Base-by-base conservation (phyloP, 192 early-diverging fungal genomes). In the Entomortierella parvispora region DNA sequence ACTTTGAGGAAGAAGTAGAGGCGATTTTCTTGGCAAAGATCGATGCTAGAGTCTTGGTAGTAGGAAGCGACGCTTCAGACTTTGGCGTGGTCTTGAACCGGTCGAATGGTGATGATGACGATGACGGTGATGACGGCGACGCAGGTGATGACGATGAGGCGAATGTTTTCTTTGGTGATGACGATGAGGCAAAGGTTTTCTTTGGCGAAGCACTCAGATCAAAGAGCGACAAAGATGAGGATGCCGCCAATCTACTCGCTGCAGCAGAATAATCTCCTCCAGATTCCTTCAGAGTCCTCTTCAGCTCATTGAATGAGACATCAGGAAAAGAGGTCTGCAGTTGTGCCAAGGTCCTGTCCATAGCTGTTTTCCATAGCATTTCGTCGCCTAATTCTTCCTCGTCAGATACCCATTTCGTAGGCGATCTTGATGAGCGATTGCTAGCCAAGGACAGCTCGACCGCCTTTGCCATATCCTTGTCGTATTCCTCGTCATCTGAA, bases 321-420 rank as follows among this genome's bases (percentile, higher is more conserved):
- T 76, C 58, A 26, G 58, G 65, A 29, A 67, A 76, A 2, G 59
- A 62, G 26, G 49, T 62, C 58, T 66, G 64, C 29, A 76, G 28
- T 43, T 67, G 45, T 18, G 71, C 64, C 1, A 76, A 50, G 0
- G 29, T 64, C 33, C 37, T 25, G 37, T 68, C 65, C 25, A 68
- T 37, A 42, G 32, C 45, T 2, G 37, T 40, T 12, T 5, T 9
- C 7, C 7, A 40, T 12, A 40, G 5, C 37, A 40, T 9, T 9
- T 40, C 37, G n/a, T n/a, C n/a, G n/a, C n/a, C n/a, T n/a, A n/a
- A n/a, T 17, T 49, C 22, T 17, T 17, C 22, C 47, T 12, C 22
- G 4, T 49, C 47, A 5, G 18, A 17, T 49, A 18, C 22, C 22
- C 47, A 23, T 5, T 49, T 23, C 8, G 22, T 5, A 49, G 47